phyloP scores from a whole-genome alignment of 164 flowering plant species.

The Tetracentron sinense region DNA sequence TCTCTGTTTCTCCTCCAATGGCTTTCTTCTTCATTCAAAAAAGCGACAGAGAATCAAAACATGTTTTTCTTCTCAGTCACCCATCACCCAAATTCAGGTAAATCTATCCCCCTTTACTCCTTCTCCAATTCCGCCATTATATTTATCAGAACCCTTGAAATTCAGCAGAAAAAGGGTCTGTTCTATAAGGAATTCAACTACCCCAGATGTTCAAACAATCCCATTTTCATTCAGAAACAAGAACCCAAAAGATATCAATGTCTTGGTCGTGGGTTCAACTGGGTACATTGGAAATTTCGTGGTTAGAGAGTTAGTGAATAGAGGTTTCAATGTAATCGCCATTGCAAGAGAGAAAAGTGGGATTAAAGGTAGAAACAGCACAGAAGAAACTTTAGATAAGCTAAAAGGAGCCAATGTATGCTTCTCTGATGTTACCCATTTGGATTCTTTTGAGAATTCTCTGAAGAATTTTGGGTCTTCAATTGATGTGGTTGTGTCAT shows the following conservation, averaged over 20 bases:
- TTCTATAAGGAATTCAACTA: conserved; percentile 24
- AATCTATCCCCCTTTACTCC: conserved; percentile 18
- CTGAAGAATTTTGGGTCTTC: conserved; percentile 40
- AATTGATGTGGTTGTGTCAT: conserved; percentile 83
- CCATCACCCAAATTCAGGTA: conserved; percentile 37
- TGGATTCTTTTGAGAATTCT: conserved; percentile 51
- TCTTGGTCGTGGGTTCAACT: conserved; percentile 87
- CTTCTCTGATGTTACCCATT: conserved; percentile 73
- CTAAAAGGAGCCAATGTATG: conserved; percentile 66
- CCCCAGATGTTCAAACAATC: conserved; percentile 28
- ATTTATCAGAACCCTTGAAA: conserved; percentile 21
- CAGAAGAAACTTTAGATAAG: conserved; percentile 55
- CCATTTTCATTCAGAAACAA: conserved; percentile 52
- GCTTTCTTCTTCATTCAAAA: conserved; percentile 27
- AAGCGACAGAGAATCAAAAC: conserved; percentile 20
- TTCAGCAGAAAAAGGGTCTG: conserved; percentile 21
- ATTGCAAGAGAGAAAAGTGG: conserved; percentile 88
- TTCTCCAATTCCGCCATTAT: conserved; percentile 14
- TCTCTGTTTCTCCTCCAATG: conserved; percentile 28
- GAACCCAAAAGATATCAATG: conserved; percentile 61
- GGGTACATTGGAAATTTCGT: conserved; percentile 94
- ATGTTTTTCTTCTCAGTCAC: conserved; percentile 27
- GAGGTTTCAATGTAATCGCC: conserved; percentile 82
- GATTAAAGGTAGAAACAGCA: conserved; percentile 54
- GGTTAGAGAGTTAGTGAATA: conserved; percentile 58